Conservation (phyloP, 2,329 filamentous ascomycete genomes). For the Neopestalotiopsis rosae region DNA sequence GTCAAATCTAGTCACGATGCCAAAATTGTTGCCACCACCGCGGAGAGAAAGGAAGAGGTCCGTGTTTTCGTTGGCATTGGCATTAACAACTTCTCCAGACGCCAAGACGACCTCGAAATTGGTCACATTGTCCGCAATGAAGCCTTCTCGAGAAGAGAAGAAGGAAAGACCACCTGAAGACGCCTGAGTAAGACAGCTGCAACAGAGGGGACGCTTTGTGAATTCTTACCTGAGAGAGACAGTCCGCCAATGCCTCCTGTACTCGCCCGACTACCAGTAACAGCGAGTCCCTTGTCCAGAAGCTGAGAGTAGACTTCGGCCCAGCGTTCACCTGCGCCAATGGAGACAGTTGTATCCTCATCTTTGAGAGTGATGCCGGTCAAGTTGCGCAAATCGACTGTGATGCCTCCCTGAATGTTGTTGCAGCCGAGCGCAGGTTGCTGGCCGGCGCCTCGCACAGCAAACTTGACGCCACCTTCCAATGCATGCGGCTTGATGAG, state of each 20-base stretch:
- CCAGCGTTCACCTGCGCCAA: not conserved
- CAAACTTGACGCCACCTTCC: not conserved
- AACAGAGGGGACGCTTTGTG: no score
- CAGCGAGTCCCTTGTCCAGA: not conserved
- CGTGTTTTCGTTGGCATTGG: not conserved
- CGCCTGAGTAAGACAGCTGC: not conserved
- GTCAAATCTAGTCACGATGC: constrained; percentile 27
- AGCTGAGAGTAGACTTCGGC: not conserved
- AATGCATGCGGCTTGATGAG: not conserved
- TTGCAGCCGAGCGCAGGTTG: constrained; percentile 7
- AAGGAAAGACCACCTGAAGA: not conserved
- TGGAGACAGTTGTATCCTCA: not conserved
- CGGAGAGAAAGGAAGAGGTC: not conserved
- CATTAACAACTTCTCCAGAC: not conserved
- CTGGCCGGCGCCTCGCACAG: not conserved
- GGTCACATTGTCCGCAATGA: not conserved
- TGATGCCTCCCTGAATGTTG: not conserved
- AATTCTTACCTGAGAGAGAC: not conserved
- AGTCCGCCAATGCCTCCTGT: not conserved
- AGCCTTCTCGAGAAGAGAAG: not conserved
- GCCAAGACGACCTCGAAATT: constrained; percentile 7
- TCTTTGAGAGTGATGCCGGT: not conserved
- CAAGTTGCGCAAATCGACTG: not conserved
- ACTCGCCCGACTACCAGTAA: constrained; percentile 1
- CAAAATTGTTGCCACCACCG: constrained; percentile 8